Evolutionary conservation across 371 early-diverging fungal species (phyloP), one percentile per base, ranked within the genome.

Genomic region (Paramicrosporidium saccamoebae): DNA sequence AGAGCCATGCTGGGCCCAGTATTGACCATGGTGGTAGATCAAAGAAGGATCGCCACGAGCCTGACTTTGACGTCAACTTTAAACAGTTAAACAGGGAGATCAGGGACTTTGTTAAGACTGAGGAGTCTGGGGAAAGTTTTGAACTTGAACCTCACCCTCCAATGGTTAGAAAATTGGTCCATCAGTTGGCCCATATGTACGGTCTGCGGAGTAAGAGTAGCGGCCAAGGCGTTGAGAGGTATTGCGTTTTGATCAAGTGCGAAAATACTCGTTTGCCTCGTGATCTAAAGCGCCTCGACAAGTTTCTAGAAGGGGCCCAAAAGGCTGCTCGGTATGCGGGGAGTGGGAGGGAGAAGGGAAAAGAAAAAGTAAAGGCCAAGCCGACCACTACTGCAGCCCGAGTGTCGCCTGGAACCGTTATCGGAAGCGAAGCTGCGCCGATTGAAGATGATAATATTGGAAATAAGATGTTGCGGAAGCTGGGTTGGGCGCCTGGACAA

Each of bases 401-500:
- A n/a, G n/a, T 10, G 6, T 27, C 16, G 6, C 59, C 32, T 19
- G 69, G 71, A 2, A 45, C 49, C 5, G 48, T 72, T 10, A 71
- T 77, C 11, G 78, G 59, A 3, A 43, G 48, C 6, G 31, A 46
- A 14, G 66, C 55, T 0, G 49, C 50, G 4, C 59, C 55, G 7
- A 55, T 77, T 15, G 47, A 43, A 5, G 44, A 50, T 8, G 38
- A 45, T 9, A 78, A 78, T 29, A 38, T 61, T 16, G 75, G 75
- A 2, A 67, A 68, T 33, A 55, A 58, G 21, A 63, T 75, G 67
- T 39, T 75, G 19, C 43, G 57, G 25, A 55, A 58, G 24, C 60
- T 75, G 67, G 75, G 75, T 14, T 73, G 68, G 65, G 50, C 38
- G 22, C 63, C 64, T 19, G 84, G 84, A 9, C 46, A 61, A 28